Conservation (phyloP, 306 rosid species). For the Comarum palustre region DNA sequence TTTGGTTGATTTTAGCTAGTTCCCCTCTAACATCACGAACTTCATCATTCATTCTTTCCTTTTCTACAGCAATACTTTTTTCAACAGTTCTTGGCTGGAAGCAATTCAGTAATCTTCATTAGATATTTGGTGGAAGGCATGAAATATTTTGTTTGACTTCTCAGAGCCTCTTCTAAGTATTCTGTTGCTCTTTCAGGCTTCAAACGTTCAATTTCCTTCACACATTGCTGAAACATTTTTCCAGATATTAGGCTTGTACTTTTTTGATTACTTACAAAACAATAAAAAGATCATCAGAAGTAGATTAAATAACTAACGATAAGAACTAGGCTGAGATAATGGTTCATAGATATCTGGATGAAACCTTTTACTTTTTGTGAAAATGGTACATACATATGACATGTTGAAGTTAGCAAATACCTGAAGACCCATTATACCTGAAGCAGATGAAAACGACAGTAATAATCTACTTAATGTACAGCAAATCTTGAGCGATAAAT, state of each 20-base stretch:
- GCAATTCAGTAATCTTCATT: conserved; percentile 53
- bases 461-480: conserved; percentile 40
- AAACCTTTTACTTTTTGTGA: background rate
- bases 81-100: conserved; percentile 71
- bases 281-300: conserved; percentile 5
- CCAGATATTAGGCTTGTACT: conserved; percentile 30
- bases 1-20: conserved; percentile 47
- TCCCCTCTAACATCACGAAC: conserved; percentile 49
- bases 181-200: conserved; percentile 59
- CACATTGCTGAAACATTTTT: conserved; percentile 49
- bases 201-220: conserved; percentile 60
- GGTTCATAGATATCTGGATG: background rate
- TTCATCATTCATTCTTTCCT: conserved; percentile 63
- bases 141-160: conserved; percentile 42
- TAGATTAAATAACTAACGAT: background rate
- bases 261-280: conserved; percentile 14
- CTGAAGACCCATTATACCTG: conserved; percentile 59
- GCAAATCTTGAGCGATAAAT: conserved; percentile 53
- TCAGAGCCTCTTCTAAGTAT: conserved; percentile 64
- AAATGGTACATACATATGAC: conserved; percentile 6
- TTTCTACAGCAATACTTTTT: conserved; percentile 74
- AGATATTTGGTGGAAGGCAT: conserved; percentile 49
- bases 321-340: background rate
- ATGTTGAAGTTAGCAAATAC: conserved; percentile 39
- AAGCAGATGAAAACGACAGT: conserved; percentile 45